Conservation (phyloP, 345 rosid genomes). For the Gossypium mustelinum region DNA sequence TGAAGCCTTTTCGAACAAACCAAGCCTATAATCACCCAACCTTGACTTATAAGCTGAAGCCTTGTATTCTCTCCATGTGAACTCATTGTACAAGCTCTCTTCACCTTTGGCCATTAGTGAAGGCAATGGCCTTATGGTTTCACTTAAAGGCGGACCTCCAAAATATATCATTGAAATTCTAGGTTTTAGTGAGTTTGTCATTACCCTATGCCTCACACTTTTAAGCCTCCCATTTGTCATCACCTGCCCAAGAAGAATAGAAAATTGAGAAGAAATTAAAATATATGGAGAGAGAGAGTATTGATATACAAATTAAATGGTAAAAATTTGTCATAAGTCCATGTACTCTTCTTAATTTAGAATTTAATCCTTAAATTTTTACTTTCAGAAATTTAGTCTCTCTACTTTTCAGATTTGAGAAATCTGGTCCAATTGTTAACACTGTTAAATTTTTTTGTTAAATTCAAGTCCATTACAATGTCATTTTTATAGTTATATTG, state of each 20-base stretch:
- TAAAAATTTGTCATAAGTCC: no score
- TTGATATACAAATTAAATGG: no score
- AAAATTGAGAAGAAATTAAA: no score
- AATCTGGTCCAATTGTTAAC: no score
- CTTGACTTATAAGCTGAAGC: constrained; percentile 71
- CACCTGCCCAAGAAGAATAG: constrained; percentile 41
- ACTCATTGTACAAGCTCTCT: constrained; percentile 69
- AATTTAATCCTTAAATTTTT: no score
- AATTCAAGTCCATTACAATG: no score
- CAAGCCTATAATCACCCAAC: constrained; percentile 76
- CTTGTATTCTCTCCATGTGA: constrained; percentile 84
- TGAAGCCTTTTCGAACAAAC: constrained; percentile 45
- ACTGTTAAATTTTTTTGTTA: no score
- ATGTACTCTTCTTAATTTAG: no score
- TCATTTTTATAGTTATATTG: no score
- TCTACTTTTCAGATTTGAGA: no score
- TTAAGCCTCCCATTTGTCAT: constrained; percentile 84
- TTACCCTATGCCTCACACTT: constrained; percentile 88
- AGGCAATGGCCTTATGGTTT: constrained; percentile 58
- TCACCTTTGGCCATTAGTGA: constrained; percentile 49
- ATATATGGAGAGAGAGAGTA: no score
- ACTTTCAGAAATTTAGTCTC: no score
- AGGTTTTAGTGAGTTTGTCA: constrained; percentile 52
- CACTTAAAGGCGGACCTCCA: constrained; percentile 66
- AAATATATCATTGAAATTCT: constrained; percentile 89